These are phyloP conservation scores for Leptodermis oblonga DNA, from an alignment of 257 asterid species.

Conservation along the genomic window DNA sequence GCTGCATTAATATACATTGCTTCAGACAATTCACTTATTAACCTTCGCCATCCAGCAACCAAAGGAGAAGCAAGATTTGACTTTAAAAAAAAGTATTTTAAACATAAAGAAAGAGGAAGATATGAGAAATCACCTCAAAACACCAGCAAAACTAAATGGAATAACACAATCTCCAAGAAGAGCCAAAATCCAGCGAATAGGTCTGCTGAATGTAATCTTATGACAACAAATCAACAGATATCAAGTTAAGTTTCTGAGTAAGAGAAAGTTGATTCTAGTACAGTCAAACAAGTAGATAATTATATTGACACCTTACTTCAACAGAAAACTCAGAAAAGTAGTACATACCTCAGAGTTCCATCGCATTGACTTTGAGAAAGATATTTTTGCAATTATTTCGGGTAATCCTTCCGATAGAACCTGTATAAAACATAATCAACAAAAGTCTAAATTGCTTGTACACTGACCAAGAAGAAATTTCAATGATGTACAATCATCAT, in stretches of 20 bases:
- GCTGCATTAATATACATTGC: not conserved
- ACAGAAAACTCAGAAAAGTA: conserved; percentile 14
- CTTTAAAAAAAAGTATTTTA: not conserved
- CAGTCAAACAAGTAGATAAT: not conserved
- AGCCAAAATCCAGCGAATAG: conserved; percentile 94
- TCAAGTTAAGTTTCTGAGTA: conserved; percentile 10
- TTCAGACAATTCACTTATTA: not conserved
- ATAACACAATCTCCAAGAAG: conserved; percentile 75
- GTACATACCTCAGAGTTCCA: conserved; percentile 91
- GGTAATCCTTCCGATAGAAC: conserved; percentile 88
- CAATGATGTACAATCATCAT: not conserved
- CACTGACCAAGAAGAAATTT: not conserved
- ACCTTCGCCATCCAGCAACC: not conserved
- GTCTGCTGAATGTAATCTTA: conserved; percentile 89
- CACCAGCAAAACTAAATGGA: conserved; percentile 80
- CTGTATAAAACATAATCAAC: conserved; percentile 38
- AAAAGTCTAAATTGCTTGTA: not conserved
- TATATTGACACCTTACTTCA: conserved; percentile 5
- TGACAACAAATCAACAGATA: conserved; percentile 10
- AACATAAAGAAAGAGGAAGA: not conserved
- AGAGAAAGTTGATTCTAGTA: not conserved
- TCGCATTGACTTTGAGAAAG: conserved; percentile 93
- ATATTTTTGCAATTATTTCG: conserved; percentile 53
- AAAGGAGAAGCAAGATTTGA: not conserved
- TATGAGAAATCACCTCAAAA: conserved; percentile 50